Conservation (phyloP, 805 yeast species). For the Wickerhamiella sorbophila region DNA sequence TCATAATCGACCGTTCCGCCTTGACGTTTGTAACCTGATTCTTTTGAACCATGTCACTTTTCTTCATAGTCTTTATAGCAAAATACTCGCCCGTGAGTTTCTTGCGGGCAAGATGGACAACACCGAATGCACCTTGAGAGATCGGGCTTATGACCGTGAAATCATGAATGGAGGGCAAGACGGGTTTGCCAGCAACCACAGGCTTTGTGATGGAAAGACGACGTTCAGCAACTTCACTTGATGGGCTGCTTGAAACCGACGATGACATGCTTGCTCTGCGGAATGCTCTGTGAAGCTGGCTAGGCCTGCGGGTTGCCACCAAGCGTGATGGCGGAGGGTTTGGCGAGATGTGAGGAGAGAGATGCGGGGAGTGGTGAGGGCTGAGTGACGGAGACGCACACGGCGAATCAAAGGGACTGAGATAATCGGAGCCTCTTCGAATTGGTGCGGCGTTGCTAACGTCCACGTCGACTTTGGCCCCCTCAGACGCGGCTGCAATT, state of each 20-base stretch:
- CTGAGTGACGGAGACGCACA: neutral
- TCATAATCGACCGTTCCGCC: slow-evolving; percentile 94
- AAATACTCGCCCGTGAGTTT: slow-evolving; percentile 84
- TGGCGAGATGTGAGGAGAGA: slow-evolving; percentile 2
- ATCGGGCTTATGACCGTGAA: slow-evolving; percentile 86
- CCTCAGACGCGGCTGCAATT: slow-evolving; percentile 14
- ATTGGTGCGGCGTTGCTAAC: neutral
- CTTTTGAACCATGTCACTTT: slow-evolving; percentile 92
- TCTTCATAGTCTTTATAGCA: slow-evolving; percentile 83
- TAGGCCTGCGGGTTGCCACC: slow-evolving; percentile 1
- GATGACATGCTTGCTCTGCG: slow-evolving; percentile 1
- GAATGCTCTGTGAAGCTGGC: slow-evolving; percentile 2
- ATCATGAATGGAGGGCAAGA: slow-evolving; percentile 62
- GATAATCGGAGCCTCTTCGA: neutral
- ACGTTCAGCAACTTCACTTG: neutral
- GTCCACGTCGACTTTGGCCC: slow-evolving; percentile 7
- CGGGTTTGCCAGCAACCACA: neutral
- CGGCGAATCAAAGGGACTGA: neutral
- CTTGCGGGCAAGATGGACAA: slow-evolving; percentile 75
- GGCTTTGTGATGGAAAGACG: slow-evolving; percentile 1
- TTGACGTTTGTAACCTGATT: slow-evolving; percentile 91
- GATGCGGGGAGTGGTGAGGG: slow-evolving; percentile 3
- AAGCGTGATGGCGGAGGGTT: neutral
- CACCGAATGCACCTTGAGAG: slow-evolving; percentile 95
- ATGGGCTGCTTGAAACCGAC: neutral